Conservation (phyloP, 176 grass and related monocot species). For the Cenchrus purpureus region DNA sequence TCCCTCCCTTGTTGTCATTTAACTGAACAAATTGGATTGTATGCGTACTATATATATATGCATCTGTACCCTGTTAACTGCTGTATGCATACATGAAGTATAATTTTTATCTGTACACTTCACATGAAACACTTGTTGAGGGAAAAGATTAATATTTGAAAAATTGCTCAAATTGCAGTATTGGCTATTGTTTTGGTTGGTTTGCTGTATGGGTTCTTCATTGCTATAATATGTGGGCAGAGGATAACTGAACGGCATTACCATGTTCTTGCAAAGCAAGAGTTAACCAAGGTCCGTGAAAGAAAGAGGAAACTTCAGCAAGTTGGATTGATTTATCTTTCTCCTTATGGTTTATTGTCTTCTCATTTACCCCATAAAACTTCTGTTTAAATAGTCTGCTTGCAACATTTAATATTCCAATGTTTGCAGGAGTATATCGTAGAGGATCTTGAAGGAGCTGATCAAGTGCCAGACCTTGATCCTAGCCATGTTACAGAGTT, state of each 20-base stretch:
- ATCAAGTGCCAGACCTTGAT: conserved; percentile 75
- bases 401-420: conserved; percentile 24
- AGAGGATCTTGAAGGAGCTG: conserved; percentile 82
- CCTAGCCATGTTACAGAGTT: conserved; percentile 85
- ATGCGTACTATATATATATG: background rate
- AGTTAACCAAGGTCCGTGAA: conserved; percentile 85
- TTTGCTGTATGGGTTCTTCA: conserved; percentile 98
- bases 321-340: conserved; percentile 22
- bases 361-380: background rate
- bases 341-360: background rate
- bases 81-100: conserved; percentile 5
- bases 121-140: conserved; percentile 27
- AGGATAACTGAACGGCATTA: conserved; percentile 94
- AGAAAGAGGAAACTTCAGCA: conserved; percentile 34
- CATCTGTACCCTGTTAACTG: conserved; percentile 7
- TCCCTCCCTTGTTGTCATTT: conserved; percentile 8
- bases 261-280: conserved; percentile 97
- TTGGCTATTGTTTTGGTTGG: conserved; percentile 91
- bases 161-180: conserved; percentile 67
- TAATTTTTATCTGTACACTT: background rate
- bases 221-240: conserved; percentile 99
- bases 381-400: conserved; percentile 17
- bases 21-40: background rate
- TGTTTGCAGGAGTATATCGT: conserved; percentile 86
- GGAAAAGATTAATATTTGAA: conserved; percentile 32